These are phyloP conservation scores for Periconia sp. DNA, from an alignment of 2,329 filamentous ascomycete genomes.

Conservation along the genomic window DNA sequence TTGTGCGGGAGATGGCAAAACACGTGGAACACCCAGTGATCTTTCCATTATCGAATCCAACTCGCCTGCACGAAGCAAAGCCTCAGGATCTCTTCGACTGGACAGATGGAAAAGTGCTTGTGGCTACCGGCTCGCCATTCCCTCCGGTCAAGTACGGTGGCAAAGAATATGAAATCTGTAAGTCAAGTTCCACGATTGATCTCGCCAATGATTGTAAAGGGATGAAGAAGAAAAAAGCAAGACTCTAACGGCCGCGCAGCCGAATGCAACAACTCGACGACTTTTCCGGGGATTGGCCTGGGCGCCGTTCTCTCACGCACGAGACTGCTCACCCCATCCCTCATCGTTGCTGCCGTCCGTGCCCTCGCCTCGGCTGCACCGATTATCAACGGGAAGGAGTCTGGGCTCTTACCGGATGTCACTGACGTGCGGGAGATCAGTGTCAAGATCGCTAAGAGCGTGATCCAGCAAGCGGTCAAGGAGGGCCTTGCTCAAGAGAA, in stretches of 20 bases:
- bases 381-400: slow-evolving; percentile 63
- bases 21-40: slow-evolving; percentile 72
- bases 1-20: slow-evolving; percentile 74
- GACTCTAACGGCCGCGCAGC: slow-evolving; percentile 47
- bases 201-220: background rate
- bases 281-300: slow-evolving; percentile 83
- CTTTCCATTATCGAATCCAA: slow-evolving; percentile 62
- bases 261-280: slow-evolving; percentile 87
- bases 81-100: slow-evolving; percentile 75
- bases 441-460: slow-evolving; percentile 72
- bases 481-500: slow-evolving; percentile 68
- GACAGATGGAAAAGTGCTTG: slow-evolving; percentile 75
- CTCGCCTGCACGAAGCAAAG: slow-evolving; percentile 77
- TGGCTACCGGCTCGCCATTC: slow-evolving; percentile 85
- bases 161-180: slow-evolving; percentile 57
- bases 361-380: slow-evolving; percentile 73
- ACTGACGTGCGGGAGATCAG: slow-evolving; percentile 73
- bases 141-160: slow-evolving; percentile 66
- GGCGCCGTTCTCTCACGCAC: slow-evolving; percentile 73
- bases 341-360: slow-evolving; percentile 79
- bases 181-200: slow-evolving; percentile 13
- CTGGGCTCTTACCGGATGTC: slow-evolving; percentile 74
- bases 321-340: slow-evolving; percentile 68
- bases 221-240: slow-evolving; percentile 4
- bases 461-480: slow-evolving; percentile 70